Evolutionary conservation across 805 yeast genomes (phyloP).

Genomic region (Monosporozyma aerobia): DNA sequence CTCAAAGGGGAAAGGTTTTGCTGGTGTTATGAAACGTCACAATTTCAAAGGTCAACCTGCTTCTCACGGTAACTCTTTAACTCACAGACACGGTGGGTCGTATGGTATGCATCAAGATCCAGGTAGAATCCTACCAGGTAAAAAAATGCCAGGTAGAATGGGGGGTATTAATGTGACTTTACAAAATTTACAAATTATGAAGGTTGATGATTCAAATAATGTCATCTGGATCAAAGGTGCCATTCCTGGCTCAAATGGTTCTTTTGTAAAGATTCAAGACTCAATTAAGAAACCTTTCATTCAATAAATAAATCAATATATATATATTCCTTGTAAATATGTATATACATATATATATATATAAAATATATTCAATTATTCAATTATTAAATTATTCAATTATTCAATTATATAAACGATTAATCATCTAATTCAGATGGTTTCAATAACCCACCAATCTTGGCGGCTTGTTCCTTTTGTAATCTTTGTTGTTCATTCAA

Average conservation of each 20-base stretch:
- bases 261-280: slow-evolving; percentile 68
- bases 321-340: not conserved
- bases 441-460: slow-evolving; percentile 87
- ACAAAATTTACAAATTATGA: slow-evolving; percentile 66
- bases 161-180: slow-evolving; percentile 70
- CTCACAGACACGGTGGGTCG: slow-evolving; percentile 95
- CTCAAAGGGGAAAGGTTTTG: slow-evolving; percentile 91
- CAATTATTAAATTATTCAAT: not conserved
- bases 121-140: slow-evolving; percentile 92
- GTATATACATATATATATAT: not conserved
- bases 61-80: slow-evolving; percentile 88
- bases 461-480: slow-evolving; percentile 73
- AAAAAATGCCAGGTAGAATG: slow-evolving; percentile 97
- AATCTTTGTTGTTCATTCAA: slow-evolving; percentile 54
- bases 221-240: slow-evolving; percentile 79
- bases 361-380: not conserved
- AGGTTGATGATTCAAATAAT: slow-evolving; percentile 73
- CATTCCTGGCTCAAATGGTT: slow-evolving; percentile 81
- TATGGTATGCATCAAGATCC: slow-evolving; percentile 94
- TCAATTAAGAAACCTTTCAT: slow-evolving; percentile 42
- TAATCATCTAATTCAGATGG: slow-evolving; percentile 91
- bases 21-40: slow-evolving; percentile 96
- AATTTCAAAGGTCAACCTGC: slow-evolving; percentile 85
- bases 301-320: not conserved
- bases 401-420: slow-evolving; percentile 3